phyloP scores from a whole-genome alignment of 2,329 filamentous ascomycete genomes.

The Talaromyces funiculosus region DNA sequence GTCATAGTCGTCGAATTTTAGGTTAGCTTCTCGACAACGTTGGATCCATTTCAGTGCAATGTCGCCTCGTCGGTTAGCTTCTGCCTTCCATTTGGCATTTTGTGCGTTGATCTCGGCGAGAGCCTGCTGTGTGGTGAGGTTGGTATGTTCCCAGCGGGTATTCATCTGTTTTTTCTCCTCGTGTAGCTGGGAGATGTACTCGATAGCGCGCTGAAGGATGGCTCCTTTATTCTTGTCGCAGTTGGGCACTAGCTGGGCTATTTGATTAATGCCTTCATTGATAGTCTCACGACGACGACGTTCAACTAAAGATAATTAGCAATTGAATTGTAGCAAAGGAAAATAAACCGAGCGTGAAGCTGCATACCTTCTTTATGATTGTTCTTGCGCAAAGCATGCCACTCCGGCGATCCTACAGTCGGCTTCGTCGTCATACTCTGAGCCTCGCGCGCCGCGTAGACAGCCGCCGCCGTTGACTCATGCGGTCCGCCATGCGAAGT shows the following conservation, averaged over 20 bases:
- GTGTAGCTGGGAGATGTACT: constrained; percentile 81
- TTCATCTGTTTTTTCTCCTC: constrained; percentile 41
- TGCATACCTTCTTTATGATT: constrained; percentile 94
- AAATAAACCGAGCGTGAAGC: background rate
- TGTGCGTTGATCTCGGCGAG: constrained; percentile 84
- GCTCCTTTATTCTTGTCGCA: constrained; percentile 99
- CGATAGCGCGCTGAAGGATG: constrained; percentile 85
- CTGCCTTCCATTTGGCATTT: constrained; percentile 91
- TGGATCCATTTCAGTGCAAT: constrained; percentile 48
- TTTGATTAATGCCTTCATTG: constrained; percentile 97
- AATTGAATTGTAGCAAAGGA: constrained; percentile 17
- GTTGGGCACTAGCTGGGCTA: constrained; percentile 93
- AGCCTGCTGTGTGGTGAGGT: constrained; percentile 41
- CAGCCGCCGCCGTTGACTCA: constrained; percentile 56
- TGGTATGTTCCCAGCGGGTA: constrained; percentile 39
- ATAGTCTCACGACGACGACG: constrained; percentile 95
- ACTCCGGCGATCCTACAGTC: constrained; percentile 90
- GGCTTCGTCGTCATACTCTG: constrained; percentile 62
- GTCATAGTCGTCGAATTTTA: constrained; percentile 46
- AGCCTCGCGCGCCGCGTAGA: constrained; percentile 48
- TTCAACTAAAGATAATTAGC: constrained; percentile 60
- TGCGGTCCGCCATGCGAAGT: constrained; percentile 23
- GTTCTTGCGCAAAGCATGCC: constrained; percentile 94
- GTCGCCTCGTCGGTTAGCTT: constrained; percentile 80
- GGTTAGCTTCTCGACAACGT: constrained; percentile 42